Conservation (phyloP, 108 stramenopile species). For the Fragilaria crotonensis region DNA sequence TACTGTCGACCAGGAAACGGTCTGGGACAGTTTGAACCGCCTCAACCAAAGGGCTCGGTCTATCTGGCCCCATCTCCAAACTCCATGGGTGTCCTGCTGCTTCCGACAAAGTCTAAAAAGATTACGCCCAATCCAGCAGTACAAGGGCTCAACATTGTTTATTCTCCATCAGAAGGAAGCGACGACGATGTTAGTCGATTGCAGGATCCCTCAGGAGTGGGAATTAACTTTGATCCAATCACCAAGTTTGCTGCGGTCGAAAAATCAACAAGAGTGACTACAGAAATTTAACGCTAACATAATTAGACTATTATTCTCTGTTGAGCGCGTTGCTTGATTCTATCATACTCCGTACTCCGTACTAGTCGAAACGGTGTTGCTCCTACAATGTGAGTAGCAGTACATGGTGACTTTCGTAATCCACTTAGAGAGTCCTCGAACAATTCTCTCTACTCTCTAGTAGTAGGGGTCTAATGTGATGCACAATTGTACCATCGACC, state of each 20-base stretch:
- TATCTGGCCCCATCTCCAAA: constrained; percentile 72
- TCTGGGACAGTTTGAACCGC: constrained; percentile 73
- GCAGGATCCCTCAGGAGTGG: constrained; percentile 55
- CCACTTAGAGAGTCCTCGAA: too few relatives aligned
- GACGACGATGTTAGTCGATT: constrained; percentile 12
- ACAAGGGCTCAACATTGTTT: constrained; percentile 63
- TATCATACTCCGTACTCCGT: too few relatives aligned
- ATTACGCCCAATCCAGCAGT: constrained; percentile 48
- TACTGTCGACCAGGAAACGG: constrained; percentile 70
- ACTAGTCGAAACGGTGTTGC: too few relatives aligned
- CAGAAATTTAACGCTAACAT: too few relatives aligned
- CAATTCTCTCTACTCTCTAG: too few relatives aligned
- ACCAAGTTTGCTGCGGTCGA: constrained; percentile 32
- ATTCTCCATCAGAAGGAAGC: constrained; percentile 37
- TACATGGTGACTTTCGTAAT: too few relatives aligned
- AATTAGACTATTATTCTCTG: too few relatives aligned
- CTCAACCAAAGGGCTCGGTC: constrained; percentile 57
- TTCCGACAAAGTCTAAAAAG: constrained; percentile 42
- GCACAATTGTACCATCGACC: too few relatives aligned
- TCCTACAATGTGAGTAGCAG: too few relatives aligned
- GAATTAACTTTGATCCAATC: constrained; percentile 41
- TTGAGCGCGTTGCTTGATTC: too few relatives aligned
- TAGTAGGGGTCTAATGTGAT: too few relatives aligned
- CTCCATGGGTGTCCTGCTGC: constrained; percentile 74
- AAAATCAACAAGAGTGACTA: too few relatives aligned